phyloP scores from a whole-genome alignment of 1,284 basidiomycete species.

The Ceratobasidium papillatum region DNA sequence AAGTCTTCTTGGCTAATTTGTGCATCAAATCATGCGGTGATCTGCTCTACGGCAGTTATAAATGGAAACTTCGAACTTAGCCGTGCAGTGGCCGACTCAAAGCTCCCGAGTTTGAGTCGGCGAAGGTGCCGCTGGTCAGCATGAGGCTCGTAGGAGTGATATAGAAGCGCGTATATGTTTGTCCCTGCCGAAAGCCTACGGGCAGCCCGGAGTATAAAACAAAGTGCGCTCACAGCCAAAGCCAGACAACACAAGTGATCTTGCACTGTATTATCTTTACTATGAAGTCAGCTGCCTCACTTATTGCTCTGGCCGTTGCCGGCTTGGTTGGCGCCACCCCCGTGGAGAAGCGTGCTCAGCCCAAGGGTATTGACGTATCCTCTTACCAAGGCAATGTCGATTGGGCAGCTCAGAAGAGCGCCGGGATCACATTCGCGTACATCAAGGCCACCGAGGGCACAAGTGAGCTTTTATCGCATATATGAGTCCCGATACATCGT shows the following conservation, averaged over 20 bases:
- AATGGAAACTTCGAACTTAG: neutral
- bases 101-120: conserved; percentile 3
- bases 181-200: neutral
- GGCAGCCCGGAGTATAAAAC: neutral
- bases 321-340: conserved; percentile 42
- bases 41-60: neutral
- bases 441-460: conserved; percentile 79
- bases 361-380: conserved; percentile 59
- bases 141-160: neutral
- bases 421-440: conserved; percentile 67
- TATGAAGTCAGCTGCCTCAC: conserved; percentile 16
- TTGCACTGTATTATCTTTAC: neutral
- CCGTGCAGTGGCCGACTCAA: neutral
- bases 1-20: neutral
- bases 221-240: neutral
- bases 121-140: neutral
- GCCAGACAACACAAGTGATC: neutral
- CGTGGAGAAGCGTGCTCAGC: conserved; percentile 52
- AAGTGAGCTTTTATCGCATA: conserved; percentile 50
- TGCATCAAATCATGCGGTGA: neutral
- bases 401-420: conserved; percentile 63
- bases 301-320: conserved; percentile 11
- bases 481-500: neutral
- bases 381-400: conserved; percentile 62
- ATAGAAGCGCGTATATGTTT: neutral